Evolutionary conservation across 345 rosid species (phyloP).

Genomic region (Geranium rotundifolium): DNA sequence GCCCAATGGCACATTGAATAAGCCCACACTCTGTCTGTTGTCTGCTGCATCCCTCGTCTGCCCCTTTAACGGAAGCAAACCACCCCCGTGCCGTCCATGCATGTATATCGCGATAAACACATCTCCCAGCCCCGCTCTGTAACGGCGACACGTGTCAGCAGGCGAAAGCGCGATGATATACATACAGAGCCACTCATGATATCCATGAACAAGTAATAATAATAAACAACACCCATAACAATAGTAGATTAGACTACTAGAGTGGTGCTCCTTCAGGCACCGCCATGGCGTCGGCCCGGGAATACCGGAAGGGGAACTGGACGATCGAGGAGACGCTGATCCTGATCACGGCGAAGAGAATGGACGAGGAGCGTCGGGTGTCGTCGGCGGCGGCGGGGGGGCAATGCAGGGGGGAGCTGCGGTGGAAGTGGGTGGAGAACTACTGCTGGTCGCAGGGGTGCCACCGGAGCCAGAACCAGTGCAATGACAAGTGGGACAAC

Average conservation of each 20-base stretch:
- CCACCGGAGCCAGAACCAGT: constrained; percentile 81
- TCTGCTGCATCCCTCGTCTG: not conserved
- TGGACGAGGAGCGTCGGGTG: constrained; percentile 73
- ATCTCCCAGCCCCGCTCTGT: not conserved
- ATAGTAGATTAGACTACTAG: too few relatives aligned
- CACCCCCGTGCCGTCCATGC: not conserved
- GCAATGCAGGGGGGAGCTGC: constrained; percentile 21
- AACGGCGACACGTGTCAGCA: not conserved
- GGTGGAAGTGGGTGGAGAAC: constrained; percentile 98
- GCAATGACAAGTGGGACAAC: constrained; percentile 97
- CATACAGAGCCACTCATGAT: not conserved
- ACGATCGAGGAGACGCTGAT: constrained; percentile 67
- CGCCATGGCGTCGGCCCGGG: constrained; percentile 17
- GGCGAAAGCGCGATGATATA: not conserved
- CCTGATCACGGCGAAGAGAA: constrained; percentile 72
- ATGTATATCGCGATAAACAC: not conserved
- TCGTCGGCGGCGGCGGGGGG: not conserved
- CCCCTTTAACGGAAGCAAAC: not conserved
- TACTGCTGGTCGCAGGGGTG: constrained; percentile 72
- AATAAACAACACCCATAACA: too few relatives aligned
- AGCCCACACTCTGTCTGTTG: too few relatives aligned
- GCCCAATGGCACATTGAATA: too few relatives aligned
- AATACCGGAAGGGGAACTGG: constrained; percentile 88
- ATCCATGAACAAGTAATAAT: too few relatives aligned
- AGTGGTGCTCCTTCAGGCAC: too few relatives aligned